phyloP scores from a whole-genome alignment of 306 rosid species.

The Coriaria nepalensis region DNA sequence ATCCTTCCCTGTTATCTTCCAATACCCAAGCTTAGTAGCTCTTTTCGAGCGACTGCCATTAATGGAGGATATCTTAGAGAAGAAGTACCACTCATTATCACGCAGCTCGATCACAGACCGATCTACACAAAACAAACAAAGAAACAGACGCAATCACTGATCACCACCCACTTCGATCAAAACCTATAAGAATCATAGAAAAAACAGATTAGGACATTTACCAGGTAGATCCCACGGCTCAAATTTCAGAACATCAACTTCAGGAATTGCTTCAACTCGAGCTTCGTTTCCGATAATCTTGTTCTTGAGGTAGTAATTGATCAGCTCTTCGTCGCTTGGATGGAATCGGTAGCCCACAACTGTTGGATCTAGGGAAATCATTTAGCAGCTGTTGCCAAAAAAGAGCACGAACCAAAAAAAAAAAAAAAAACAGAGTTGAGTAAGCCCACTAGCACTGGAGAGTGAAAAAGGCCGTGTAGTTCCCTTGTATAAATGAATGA shows the following conservation, averaged over 20 bases:
- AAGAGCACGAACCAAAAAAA: too few species aligned
- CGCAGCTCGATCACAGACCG: conserved; percentile 20
- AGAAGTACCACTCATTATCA: conserved; percentile 53
- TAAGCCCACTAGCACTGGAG: conserved; percentile 4
- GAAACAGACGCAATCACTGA: background rate
- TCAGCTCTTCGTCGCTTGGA: conserved; percentile 61
- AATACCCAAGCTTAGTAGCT: conserved; percentile 29
- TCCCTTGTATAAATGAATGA: too few species aligned
- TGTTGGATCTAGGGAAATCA: too few species aligned
- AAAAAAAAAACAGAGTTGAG: too few species aligned
- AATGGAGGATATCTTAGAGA: conserved; percentile 8
- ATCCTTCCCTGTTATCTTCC: conserved; percentile 49
- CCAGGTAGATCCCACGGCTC: conserved; percentile 56
- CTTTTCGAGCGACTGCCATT: conserved; percentile 21
- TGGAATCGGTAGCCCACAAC: conserved; percentile 44
- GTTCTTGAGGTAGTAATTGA: conserved; percentile 26
- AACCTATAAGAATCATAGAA: background rate
- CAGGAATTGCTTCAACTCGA: conserved; percentile 17
- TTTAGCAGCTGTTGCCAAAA: too few species aligned
- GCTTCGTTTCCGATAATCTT: conserved; percentile 21
- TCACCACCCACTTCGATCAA: too few species aligned
- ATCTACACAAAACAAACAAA: conserved; percentile 7
- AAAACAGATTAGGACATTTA: conserved; percentile 5
- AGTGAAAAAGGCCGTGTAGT: too few species aligned
- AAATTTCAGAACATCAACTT: conserved; percentile 26